A percentile compares a stretch with the other conserved stretches of the same genome.
Evolutionary conservation across 257 asterid genomes (phyloP).

Genomic region (Przewalskia tangutica): DNA sequence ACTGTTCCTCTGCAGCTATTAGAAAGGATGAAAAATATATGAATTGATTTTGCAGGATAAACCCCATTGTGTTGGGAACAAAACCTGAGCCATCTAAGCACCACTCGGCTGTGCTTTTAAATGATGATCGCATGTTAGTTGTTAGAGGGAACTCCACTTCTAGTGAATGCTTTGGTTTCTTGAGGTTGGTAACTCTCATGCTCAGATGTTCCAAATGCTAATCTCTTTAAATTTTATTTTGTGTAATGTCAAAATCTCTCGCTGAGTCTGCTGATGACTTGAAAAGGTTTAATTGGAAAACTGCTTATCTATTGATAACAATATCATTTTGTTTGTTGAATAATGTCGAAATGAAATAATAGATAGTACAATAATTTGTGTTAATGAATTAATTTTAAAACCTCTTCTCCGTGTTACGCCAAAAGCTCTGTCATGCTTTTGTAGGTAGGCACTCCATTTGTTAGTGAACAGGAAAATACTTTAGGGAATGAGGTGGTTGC

Average conservation of each 20-base stretch:
- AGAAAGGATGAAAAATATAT: background rate
- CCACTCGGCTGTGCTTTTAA: constrained; percentile 53
- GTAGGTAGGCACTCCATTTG: constrained; percentile 72
- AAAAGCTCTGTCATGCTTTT: background rate
- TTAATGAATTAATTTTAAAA: background rate
- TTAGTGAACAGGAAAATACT: constrained; percentile 48
- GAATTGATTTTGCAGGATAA: constrained; percentile 34
- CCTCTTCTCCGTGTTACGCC: background rate
- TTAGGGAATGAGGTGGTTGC: constrained; percentile 68
- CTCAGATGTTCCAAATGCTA: background rate
- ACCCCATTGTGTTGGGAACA: constrained; percentile 62
- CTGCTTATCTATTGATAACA: background rate
- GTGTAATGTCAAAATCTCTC: background rate
- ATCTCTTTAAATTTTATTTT: background rate
- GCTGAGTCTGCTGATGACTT: background rate
- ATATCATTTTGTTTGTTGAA: background rate
- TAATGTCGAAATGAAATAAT: background rate
- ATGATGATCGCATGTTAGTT: constrained; percentile 56
- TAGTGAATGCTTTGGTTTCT: constrained; percentile 87
- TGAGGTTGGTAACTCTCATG: constrained; percentile 45
- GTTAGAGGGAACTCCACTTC: constrained; percentile 41
- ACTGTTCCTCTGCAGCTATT: background rate
- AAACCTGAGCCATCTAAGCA: constrained; percentile 47
- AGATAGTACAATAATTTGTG: background rate
- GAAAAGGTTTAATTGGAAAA: background rate